Percentiles rank a stretch among this genome's conserved stretches.
Conservation (phyloP, 179 eudicot genomes). For the Gypsophila paniculata region DNA sequence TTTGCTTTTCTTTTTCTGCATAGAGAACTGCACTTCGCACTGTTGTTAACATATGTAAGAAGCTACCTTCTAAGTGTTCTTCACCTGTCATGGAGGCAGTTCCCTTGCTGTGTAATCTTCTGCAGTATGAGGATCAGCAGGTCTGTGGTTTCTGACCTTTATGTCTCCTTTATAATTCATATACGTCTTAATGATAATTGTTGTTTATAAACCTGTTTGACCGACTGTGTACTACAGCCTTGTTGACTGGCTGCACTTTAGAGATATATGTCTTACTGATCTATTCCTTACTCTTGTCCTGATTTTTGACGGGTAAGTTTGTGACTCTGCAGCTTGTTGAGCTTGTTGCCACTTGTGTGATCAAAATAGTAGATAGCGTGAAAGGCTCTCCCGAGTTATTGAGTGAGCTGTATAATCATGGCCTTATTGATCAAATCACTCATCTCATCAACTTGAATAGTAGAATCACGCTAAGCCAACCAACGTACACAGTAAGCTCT, state of each 20-base stretch:
- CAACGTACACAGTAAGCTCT: conserved; percentile 54
- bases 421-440: conserved; percentile 57
- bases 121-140: conserved; percentile 85
- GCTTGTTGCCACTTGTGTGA: conserved; percentile 71
- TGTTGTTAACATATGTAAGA: conserved; percentile 78
- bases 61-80: conserved; percentile 66
- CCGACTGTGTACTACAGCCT: background rate
- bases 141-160: conserved; percentile 29
- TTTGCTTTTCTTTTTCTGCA: conserved; percentile 9
- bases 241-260: background rate
- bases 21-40: conserved; percentile 88
- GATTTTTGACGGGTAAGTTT: background rate
- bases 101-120: conserved; percentile 75
- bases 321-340: conserved; percentile 66
- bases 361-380: conserved; percentile 60
- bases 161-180: background rate
- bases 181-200: too few species aligned
- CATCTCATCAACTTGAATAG: conserved; percentile 58
- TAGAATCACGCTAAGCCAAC: conserved; percentile 57
- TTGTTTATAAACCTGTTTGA: background rate
- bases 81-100: conserved; percentile 77
- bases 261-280: background rate
- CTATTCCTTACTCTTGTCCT: background rate
- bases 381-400: conserved; percentile 54
- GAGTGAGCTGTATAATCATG: conserved; percentile 64